phyloP scores from a whole-genome alignment of 441 rosid species.

The Eutrema salsugineum region DNA sequence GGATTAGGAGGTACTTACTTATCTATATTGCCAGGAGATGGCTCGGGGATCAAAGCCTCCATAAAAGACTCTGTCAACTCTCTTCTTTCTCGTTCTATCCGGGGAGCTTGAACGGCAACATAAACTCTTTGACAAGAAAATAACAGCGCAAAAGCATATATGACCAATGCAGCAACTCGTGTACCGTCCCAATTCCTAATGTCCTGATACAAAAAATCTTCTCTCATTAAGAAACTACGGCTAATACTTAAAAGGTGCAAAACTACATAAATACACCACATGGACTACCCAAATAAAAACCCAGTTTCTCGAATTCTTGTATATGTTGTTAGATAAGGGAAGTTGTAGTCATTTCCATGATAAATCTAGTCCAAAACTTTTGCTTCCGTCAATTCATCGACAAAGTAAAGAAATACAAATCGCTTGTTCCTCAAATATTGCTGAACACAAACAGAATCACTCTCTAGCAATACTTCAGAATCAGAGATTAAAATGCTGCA shows the following conservation, averaged over 20 bases:
- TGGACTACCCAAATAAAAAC: background rate
- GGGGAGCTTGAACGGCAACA: slow-evolving; percentile 66
- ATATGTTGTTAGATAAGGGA: background rate
- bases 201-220: slow-evolving; percentile 55
- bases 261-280: background rate
- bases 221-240: slow-evolving; percentile 15
- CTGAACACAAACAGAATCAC: background rate
- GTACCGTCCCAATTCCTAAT: slow-evolving; percentile 68
- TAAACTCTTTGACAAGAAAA: slow-evolving; percentile 65
- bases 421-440: background rate
- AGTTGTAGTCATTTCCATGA: too few relatives aligned
- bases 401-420: background rate
- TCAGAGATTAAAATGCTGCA: background rate
- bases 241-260: background rate
- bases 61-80: slow-evolving; percentile 86
- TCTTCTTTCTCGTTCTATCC: slow-evolving; percentile 53
- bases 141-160: slow-evolving; percentile 54
- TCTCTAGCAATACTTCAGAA: background rate
- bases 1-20: slow-evolving; percentile 44
- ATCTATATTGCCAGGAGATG: slow-evolving; percentile 69
- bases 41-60: slow-evolving; percentile 97
- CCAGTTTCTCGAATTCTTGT: background rate
- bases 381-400: background rate
- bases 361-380: too few relatives aligned
- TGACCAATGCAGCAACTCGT: slow-evolving; percentile 52